Evolutionary conservation across 1,139 yeast genomes (phyloP).

Genomic region (Geotrichum siamense): DNA sequence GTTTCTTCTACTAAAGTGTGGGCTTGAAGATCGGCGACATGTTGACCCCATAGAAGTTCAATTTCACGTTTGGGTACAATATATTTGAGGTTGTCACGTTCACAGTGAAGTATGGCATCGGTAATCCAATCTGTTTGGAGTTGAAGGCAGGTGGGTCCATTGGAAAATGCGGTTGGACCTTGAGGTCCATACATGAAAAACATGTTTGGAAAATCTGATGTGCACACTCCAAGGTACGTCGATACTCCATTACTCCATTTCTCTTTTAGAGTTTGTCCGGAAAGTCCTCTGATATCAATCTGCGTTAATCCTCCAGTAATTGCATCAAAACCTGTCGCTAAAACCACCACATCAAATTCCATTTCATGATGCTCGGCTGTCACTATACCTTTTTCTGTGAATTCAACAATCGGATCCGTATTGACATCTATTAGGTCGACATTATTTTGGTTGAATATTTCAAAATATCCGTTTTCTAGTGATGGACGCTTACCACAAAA

Average conservation of each 20-base stretch:
- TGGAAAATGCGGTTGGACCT: slow-evolving; percentile 31
- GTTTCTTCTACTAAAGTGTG: slow-evolving; percentile 11
- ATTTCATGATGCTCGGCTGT: slow-evolving; percentile 22
- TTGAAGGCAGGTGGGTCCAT: slow-evolving; percentile 30
- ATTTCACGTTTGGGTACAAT: slow-evolving; percentile 18
- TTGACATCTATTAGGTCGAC: slow-evolving; percentile 28
- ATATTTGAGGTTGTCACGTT: slow-evolving; percentile 18
- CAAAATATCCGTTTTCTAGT: slow-evolving; percentile 27
- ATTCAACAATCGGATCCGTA: slow-evolving; percentile 26
- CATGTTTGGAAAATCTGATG: slow-evolving; percentile 29
- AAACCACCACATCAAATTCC: slow-evolving; percentile 27
- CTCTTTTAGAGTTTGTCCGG: slow-evolving; percentile 23
- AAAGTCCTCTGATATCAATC: slow-evolving; percentile 24
- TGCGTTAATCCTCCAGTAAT: slow-evolving; percentile 31
- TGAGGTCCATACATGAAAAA: slow-evolving; percentile 32
- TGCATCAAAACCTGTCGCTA: slow-evolving; percentile 34
- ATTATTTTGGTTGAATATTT: slow-evolving; percentile 29
- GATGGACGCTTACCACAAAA: slow-evolving; percentile 32
- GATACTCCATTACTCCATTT: slow-evolving; percentile 28
- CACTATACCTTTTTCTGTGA: slow-evolving; percentile 26
- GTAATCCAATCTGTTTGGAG: slow-evolving; percentile 26
- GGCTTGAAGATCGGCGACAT: slow-evolving; percentile 16
- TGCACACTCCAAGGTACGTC: slow-evolving; percentile 27
- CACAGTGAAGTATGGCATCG: slow-evolving; percentile 20
- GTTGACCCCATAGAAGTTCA: slow-evolving; percentile 14